Percentiles rank a stretch among this genome's conserved stretches.
Conservation (phyloP, 768 basidiomycete species). For the Collybia nuda region DNA sequence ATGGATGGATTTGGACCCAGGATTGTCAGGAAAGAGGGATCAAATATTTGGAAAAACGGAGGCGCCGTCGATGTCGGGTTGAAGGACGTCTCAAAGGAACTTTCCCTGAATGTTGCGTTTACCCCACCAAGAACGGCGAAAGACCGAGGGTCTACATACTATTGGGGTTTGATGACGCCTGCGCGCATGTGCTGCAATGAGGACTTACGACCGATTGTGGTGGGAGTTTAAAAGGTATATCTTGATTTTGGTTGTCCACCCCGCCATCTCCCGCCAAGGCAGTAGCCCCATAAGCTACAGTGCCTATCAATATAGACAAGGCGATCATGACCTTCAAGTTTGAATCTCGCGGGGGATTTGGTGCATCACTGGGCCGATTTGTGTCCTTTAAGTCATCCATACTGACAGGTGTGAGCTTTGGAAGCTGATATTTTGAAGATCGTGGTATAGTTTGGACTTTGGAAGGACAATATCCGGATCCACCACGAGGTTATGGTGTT, state of each 20-base stretch:
- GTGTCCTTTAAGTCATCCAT: slow-evolving; percentile 5
- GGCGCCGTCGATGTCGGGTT: slow-evolving; percentile 61
- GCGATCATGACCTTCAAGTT: background rate
- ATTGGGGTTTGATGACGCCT: background rate
- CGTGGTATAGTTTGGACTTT: too few species aligned
- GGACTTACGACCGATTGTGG: slow-evolving; percentile 30
- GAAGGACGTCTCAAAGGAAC: slow-evolving; percentile 42
- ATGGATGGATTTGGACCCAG: slow-evolving; percentile 60
- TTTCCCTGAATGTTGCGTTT: slow-evolving; percentile 37
- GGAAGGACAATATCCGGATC: too few species aligned
- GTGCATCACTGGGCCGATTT: background rate
- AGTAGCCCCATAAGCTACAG: slow-evolving; percentile 5
- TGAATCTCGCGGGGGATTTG: background rate
- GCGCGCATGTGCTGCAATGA: background rate
- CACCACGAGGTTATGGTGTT: too few species aligned
- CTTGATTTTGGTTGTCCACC: background rate
- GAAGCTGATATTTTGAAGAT: too few species aligned
- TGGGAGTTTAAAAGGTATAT: slow-evolving; percentile 17
- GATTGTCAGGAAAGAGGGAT: slow-evolving; percentile 53
- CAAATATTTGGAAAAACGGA: slow-evolving; percentile 58
- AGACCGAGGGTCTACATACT: slow-evolving; percentile 51
- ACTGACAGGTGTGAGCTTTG: slow-evolving; percentile 4
- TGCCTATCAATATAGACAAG: slow-evolving; percentile 1
- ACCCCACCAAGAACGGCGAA: slow-evolving; percentile 45
- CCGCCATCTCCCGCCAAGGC: slow-evolving; percentile 1